phyloP scores from a whole-genome alignment of 2,329 filamentous ascomycete species.

The Microdochium trichocladiopsis region DNA sequence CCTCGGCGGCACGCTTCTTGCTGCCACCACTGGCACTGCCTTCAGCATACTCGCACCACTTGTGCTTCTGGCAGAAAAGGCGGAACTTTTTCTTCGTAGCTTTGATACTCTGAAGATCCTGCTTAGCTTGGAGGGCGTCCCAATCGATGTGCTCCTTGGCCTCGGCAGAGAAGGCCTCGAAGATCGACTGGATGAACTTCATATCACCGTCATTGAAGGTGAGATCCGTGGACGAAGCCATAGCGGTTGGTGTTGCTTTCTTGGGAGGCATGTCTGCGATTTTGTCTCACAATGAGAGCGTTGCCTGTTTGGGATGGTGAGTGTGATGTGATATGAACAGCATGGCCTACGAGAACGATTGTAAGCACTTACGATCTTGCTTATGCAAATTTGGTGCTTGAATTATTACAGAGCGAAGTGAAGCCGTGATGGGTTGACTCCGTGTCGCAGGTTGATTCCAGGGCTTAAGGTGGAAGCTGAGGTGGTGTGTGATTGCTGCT shows the following conservation, averaged over 20 bases:
- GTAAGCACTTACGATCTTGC: no score
- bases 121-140: not conserved
- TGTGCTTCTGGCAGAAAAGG: not conserved
- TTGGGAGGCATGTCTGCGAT: not conserved
- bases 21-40: not conserved
- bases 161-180: conserved; percentile 5
- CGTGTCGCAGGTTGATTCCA: no score
- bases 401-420: no score
- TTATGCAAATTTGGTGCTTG: no score
- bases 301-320: no score
- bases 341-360: no score
- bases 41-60: conserved; percentile 1
- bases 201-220: not conserved
- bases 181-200: not conserved
- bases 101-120: not conserved
- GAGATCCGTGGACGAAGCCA: not conserved
- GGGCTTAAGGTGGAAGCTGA: no score
- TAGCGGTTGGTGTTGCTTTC: not conserved
- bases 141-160: conserved; percentile 7
- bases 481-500: no score
- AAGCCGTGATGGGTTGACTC: no score
- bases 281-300: no score
- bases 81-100: not conserved
- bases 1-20: not conserved
- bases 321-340: no score